Evolutionary conservation across 2,329 filamentous ascomycete genomes (phyloP), one percentile per base, ranked within the genome.

Genomic region (Aspergillus amoenus): DNA sequence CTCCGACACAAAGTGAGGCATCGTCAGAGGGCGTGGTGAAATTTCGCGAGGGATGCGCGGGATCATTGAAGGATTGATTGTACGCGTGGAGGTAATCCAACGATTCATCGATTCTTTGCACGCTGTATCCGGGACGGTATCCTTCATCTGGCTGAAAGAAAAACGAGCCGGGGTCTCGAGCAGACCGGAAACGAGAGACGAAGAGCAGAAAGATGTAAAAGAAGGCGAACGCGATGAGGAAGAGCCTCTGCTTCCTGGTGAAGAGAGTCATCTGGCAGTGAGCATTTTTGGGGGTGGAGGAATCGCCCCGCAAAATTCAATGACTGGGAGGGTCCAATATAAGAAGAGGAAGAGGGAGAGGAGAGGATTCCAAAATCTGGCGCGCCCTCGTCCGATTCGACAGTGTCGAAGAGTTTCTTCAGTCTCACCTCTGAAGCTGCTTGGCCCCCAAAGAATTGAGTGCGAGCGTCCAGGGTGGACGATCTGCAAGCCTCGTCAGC

Each of bases 1-100:
- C 73, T 12, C 77, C 78, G 3, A 81, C 66, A 51, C 79, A 81
- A 21, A 80, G 57, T 45, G 54, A 47, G 18, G 53, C 60, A 44
- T 58, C 47, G 55, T 58, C 51, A 37, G 42, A 39, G 30, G 52
- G 22, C 39, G 24, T 17, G 37, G 52, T 37, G 27, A 44, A 40
- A 42, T 50, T 39, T 44, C 39, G 42, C n/a, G 48, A 12, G 17
- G 49, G 30, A 39, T 42, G 51, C 22, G 30, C 47, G 22, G 56
- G 34, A 34, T 44, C 47, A 3, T 22, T 39, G 41, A 21, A 24
- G 8, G 58, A 61, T 15, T 60, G 59, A 8, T 66, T 66, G 47
- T 55, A 63, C 18, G 54, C 39, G 1, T 59, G 61, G 7, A 66
- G 56, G 39, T 59, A 67, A 1, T 52, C 40, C 2, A 60, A 39